phyloP scores from a whole-genome alignment of 75 land plant genomes.

The Chamaecyparis obtusa region DNA sequence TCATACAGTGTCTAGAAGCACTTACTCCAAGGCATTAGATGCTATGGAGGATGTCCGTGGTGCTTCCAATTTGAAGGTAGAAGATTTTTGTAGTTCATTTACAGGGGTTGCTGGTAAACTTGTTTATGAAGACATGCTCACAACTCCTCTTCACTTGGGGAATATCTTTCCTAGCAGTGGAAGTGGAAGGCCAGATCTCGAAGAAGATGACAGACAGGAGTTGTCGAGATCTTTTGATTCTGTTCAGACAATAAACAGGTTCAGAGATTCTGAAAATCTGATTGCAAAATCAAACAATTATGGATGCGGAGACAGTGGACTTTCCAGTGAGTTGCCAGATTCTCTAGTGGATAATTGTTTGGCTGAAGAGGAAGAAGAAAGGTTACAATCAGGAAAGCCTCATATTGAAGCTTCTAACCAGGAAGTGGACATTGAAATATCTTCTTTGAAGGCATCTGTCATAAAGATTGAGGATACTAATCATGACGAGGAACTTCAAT shows the following conservation, averaged over 20 bases:
- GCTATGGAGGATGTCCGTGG: background rate
- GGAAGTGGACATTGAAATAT: background rate
- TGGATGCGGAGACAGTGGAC: background rate
- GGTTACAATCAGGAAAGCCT: background rate
- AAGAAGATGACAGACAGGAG: conserved; percentile 2
- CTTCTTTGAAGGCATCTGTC: background rate
- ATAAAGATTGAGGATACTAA: background rate
- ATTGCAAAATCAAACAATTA: background rate
- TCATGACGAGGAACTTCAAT: conserved; percentile 2
- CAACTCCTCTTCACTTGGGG: background rate
- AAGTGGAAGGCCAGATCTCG: conserved; percentile 11
- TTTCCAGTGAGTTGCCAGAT: background rate
- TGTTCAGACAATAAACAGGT: background rate
- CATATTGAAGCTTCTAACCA: background rate
- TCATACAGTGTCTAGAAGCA: background rate
- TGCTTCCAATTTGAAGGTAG: background rate
- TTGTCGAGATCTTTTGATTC: background rate
- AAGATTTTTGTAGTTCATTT: background rate
- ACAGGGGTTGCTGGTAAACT: background rate
- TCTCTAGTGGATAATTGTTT: background rate
- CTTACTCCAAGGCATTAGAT: background rate
- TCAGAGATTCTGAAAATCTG: background rate
- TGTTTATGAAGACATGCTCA: background rate
- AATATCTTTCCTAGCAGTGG: conserved; percentile 6
- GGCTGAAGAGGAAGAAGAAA: background rate